Evolutionary conservation across 2,329 filamentous ascomycete species (phyloP), one percentile per base, ranked within the genome.

Genomic region (Cucurbitaria berberidis): DNA sequence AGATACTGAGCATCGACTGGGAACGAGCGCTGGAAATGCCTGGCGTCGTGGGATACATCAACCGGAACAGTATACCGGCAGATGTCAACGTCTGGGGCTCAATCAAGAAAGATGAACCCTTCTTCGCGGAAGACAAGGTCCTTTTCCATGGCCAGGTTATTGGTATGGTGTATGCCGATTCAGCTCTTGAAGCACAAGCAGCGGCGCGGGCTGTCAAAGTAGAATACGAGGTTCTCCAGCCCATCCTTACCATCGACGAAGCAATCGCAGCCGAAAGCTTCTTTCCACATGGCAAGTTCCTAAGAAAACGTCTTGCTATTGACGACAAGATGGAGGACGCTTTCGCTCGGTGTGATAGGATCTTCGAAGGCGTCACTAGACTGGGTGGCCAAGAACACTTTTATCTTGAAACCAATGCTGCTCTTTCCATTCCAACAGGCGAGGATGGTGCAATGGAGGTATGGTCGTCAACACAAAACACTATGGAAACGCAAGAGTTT

Each of bases 361-460:
- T 96, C 2, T 93, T 97, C 62, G 87, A 86, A n/a, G 95, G 93
- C 16, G 84, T 88, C 0, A 84, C 88, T 1, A 83, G 92, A 47
- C 96, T 98, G 83, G 93, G 93, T 45, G 95, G 93, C 0, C 95
- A 99, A 70, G 93, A 98, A 72, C 93, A 98, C 70, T 98, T 98
- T 72, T 98, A 98, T 65, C 83, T 98, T 1, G 93, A 98, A 75
- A 97, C 93, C 0, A 89, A 97, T 59, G 93, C 91, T 1, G 89
- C 88, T 39, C 76, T 96, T 2, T 91, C 86, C 0, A 86, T 97
- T 45, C 93, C 93, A 0, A 96, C 96, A 67, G 86, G 85, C 0
- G 93, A 97, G 74, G 91, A 96, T 74, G 93, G 92, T 0, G 91
- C 93, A 68, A 93, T 98, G 82, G 93, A 98, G 68, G 85, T 99